Conservation (phyloP, 768 basidiomycete genomes). For the Mycena floridula region DNA sequence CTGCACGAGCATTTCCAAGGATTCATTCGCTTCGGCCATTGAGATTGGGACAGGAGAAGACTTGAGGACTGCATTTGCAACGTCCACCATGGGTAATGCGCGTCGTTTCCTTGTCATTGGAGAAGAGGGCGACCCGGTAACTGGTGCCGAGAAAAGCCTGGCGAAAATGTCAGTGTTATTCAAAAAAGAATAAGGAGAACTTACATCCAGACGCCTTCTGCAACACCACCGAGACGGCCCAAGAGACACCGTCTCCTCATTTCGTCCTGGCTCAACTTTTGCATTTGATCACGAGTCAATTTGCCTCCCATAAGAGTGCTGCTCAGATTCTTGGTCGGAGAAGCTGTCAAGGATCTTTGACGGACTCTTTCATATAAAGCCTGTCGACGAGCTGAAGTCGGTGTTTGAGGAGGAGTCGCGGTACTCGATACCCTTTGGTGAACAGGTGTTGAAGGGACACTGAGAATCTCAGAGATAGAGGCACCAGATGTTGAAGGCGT, state of each 20-base stretch:
- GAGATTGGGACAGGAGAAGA: conserved; percentile 81
- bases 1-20: conserved; percentile 54
- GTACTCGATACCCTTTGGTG: conserved; percentile 54
- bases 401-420: conserved; percentile 57
- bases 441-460: conserved; percentile 60
- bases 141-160: conserved; percentile 71
- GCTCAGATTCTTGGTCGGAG: conserved; percentile 50
- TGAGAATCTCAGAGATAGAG: conserved; percentile 24
- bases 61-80: conserved; percentile 64
- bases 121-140: conserved; percentile 39
- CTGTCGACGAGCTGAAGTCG: conserved; percentile 67
- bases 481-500: conserved; percentile 35
- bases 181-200: conserved; percentile 17
- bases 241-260: conserved; percentile 70
- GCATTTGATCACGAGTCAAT: conserved; percentile 59
- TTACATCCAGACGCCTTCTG: conserved; percentile 88
- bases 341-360: conserved; percentile 59
- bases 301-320: conserved; percentile 34
- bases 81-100: conserved; percentile 60
- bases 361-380: conserved; percentile 80
- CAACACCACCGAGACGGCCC: conserved; percentile 71
- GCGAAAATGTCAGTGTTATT: not conserved
- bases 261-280: conserved; percentile 73
- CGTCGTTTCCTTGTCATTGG: conserved; percentile 64
- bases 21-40: conserved; percentile 70